A percentile compares a stretch with the other conserved stretches of the same genome.
These are phyloP conservation scores for Pinus tabuliformis DNA, from an alignment of 75 land plant species.

Conservation along the genomic window DNA sequence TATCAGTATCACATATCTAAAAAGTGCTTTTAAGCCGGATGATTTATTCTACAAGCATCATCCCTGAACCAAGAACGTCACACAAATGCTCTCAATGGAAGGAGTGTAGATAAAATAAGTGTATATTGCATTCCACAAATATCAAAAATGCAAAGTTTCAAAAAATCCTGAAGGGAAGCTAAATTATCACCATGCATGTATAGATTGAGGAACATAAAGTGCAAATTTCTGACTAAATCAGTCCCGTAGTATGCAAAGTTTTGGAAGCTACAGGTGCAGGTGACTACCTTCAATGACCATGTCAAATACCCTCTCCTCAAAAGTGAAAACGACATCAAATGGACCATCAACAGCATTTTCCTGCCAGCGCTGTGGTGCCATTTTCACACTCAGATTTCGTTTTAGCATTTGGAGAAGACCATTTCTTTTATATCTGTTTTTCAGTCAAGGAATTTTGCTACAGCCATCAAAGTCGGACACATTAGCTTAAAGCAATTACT, in stretches of 20 bases:
- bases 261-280: too few species aligned
- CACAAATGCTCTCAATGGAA: not conserved
- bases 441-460: conserved; percentile 4
- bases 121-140: conserved; percentile 1
- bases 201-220: not conserved
- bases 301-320: conserved; percentile 97
- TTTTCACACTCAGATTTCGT: conserved; percentile 68
- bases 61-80: not conserved
- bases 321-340: conserved; percentile 91
- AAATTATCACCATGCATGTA: not conserved
- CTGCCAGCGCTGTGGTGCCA: conserved; percentile 94
- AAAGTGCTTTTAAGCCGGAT: not conserved
- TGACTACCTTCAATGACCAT: conserved; percentile 81
- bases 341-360: conserved; percentile 90
- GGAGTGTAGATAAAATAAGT: not conserved
- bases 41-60: not conserved
- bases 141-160: not conserved
- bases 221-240: not conserved
- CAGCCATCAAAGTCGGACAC: not conserved
- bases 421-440: conserved; percentile 76
- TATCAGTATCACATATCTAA: not conserved
- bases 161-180: not conserved
- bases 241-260: too few species aligned
- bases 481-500: not conserved
- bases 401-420: conserved; percentile 88